Conservation (phyloP, 2,329 filamentous ascomycete genomes). For the Fusarium devonianum region DNA sequence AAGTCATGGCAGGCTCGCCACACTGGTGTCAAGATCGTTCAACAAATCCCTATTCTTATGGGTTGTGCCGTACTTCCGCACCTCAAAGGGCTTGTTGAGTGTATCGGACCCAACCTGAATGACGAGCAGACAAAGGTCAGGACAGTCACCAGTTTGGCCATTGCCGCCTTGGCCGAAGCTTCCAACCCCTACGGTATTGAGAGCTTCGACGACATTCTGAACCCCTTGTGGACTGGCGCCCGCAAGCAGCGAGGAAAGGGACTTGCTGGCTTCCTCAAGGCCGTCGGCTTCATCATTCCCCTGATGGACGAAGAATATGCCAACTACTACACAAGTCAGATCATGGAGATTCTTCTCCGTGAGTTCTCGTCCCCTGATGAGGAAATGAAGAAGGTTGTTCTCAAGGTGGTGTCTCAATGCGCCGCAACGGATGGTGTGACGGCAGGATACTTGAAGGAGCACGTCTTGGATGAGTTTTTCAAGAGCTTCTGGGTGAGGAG, state of each 20-base stretch:
- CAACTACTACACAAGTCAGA: slow-evolving; percentile 98
- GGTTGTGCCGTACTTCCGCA: slow-evolving; percentile 95
- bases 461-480: slow-evolving; percentile 95
- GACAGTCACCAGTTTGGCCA: slow-evolving; percentile 93
- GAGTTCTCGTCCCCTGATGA: slow-evolving; percentile 98
- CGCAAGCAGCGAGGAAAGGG: slow-evolving; percentile 97
- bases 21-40: slow-evolving; percentile 98
- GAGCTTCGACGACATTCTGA: slow-evolving; percentile 96
- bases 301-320: slow-evolving; percentile 99
- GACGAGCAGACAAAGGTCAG: slow-evolving; percentile 98
- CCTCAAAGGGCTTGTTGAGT: slow-evolving; percentile 94
- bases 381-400: slow-evolving; percentile 99
- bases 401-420: slow-evolving; percentile 97
- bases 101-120: slow-evolving; percentile 93
- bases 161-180: slow-evolving; percentile 93
- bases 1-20: slow-evolving; percentile 99
- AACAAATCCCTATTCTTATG: slow-evolving; percentile 99
- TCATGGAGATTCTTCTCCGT: slow-evolving; percentile 96
- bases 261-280: slow-evolving; percentile 93
- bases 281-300: slow-evolving; percentile 96
- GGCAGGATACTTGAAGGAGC: slow-evolving; percentile 91
- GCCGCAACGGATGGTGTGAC: slow-evolving; percentile 95
- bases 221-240: slow-evolving; percentile 95
- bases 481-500: slow-evolving; percentile 98
- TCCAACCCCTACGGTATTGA: slow-evolving; percentile 99